These are phyloP conservation scores for Neohortaea acidophila DNA, from an alignment of 495 filamentous ascomycete genomes.

Conservation along the genomic window DNA sequence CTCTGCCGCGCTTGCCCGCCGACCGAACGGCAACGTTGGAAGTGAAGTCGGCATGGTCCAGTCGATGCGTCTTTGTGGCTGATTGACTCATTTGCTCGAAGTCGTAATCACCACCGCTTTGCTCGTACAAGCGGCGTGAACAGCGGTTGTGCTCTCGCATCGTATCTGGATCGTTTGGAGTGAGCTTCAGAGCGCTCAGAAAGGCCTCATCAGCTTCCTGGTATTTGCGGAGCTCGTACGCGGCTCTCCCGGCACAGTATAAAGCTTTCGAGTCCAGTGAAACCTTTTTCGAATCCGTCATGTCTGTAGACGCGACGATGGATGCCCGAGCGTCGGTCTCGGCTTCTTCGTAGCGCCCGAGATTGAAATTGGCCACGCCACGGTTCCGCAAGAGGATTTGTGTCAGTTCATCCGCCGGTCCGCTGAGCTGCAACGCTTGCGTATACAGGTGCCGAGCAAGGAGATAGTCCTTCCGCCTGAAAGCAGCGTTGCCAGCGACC, in stretches of 20 bases:
- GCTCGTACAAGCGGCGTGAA: background rate
- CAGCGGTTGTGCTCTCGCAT: constrained; percentile 3
- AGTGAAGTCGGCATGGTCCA: constrained; percentile 10
- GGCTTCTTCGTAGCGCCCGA: background rate
- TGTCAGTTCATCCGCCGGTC: background rate
- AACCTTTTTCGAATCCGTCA: background rate
- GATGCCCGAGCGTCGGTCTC: background rate
- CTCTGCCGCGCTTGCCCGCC: constrained; percentile 6
- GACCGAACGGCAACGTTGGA: background rate
- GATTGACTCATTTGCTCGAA: constrained; percentile 1
- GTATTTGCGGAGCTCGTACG: background rate
- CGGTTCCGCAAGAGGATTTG: background rate
- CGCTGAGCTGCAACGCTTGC: background rate
- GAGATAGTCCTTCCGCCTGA: constrained; percentile 1
- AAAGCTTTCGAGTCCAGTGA: background rate
- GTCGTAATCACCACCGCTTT: constrained; percentile 5
- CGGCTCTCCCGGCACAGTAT: background rate
- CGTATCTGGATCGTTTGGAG: background rate
- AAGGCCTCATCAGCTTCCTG: background rate
- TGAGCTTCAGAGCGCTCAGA: background rate
- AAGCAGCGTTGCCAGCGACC: constrained; percentile 17
- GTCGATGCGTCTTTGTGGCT: background rate
- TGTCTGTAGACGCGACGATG: background rate
- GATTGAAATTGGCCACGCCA: background rate
- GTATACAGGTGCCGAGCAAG: background rate